Percentiles rank a stretch among this genome's conserved stretches.
phyloP scores from a whole-genome alignment of 2,329 filamentous ascomycete species.

The Alternaria burnsii region DNA sequence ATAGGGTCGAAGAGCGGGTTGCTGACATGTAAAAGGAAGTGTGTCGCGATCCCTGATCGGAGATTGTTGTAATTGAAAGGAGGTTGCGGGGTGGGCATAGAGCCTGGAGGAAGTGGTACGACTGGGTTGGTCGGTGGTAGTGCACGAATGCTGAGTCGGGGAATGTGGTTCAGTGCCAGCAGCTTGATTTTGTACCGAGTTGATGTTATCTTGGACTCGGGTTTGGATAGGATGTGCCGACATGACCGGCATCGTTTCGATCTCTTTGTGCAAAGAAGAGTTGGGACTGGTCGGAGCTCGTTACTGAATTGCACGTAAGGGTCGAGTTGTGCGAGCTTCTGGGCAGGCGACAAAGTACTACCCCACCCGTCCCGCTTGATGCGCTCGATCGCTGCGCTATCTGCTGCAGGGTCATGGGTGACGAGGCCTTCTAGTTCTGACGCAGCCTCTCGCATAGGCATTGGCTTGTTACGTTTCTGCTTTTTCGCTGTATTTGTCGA shows the following conservation, averaged over 20 bases:
- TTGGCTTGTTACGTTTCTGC: slow-evolving; percentile 68
- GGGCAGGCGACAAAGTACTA: slow-evolving; percentile 64
- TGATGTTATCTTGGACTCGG: slow-evolving; percentile 87
- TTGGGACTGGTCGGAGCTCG: slow-evolving; percentile 81
- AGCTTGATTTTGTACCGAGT: slow-evolving; percentile 93
- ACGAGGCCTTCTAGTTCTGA: slow-evolving; percentile 75
- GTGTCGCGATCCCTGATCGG: slow-evolving; percentile 63
- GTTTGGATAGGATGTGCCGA: slow-evolving; percentile 93
- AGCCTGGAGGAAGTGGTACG: slow-evolving; percentile 52
- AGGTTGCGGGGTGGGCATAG: slow-evolving; percentile 34
- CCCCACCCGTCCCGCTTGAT: slow-evolving; percentile 70
- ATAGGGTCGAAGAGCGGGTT: slow-evolving; percentile 95
- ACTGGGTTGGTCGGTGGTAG: slow-evolving; percentile 59
- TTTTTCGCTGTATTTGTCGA: slow-evolving; percentile 64
- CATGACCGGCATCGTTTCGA: slow-evolving; percentile 93
- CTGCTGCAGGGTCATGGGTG: slow-evolving; percentile 65
- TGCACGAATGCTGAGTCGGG: slow-evolving; percentile 77
- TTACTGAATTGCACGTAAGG: slow-evolving; percentile 69
- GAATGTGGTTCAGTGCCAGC: slow-evolving; percentile 85
- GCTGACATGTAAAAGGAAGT: slow-evolving; percentile 88
- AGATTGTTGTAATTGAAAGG: slow-evolving; percentile 58
- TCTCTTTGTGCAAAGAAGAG: slow-evolving; percentile 86
- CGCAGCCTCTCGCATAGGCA: slow-evolving; percentile 82
- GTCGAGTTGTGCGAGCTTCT: slow-evolving; percentile 61
- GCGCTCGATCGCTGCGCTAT: slow-evolving; percentile 66